Base-by-base conservation (phyloP, 2,329 filamentous ascomycete genomes). In the Bisporella sp. region DNA sequence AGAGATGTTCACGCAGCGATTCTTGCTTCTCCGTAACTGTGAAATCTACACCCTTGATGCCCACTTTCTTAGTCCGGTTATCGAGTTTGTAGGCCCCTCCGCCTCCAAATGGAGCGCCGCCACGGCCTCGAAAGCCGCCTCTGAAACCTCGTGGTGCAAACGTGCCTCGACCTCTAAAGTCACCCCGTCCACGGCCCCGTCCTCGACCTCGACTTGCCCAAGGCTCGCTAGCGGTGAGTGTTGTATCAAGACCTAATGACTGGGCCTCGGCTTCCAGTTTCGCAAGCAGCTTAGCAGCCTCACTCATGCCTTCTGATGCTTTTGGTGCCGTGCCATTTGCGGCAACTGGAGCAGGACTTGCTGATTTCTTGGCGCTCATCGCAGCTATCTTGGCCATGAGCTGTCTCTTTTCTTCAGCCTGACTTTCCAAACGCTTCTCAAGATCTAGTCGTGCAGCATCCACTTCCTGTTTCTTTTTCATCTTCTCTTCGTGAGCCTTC, bases 191-290 rank as follows among this genome's bases (percentile, higher is more conserved):
- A 39, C 72, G 64, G 30, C 67, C 66, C 45, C 73, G 49, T 66
- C 48, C 69, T 67, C 41, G 73, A 67, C 70, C 67, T 67, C 41
- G 73, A 67, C 70, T 67, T 30, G 63, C 54, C 63, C 71, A 72
- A 1, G 62, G 61, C 13, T 64, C 59, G 6, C 67, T 65, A 13
- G 72, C 72, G 4, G 80, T 74, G 2, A 73, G 69, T 2, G 67
- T 64, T 5, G 71, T 70, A 59, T 88, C 81, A 32, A 90, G 74
- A 6, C 86, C 86, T 33, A 90, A 72, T 6, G 77, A 76, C 59
- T 78, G 77, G 11, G 87, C 87, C 67, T 90, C 87, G 28, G 81
- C 82, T 63, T 90, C 82, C 5, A 91, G 71, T n/a, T 77, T 80
- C 1, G 84, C 84, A 11, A 91, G 71, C 62, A 88, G 84, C 42